Evolutionary conservation across 2,329 filamentous ascomycete genomes (phyloP).

Genomic region (Westerdykella ornata): DNA sequence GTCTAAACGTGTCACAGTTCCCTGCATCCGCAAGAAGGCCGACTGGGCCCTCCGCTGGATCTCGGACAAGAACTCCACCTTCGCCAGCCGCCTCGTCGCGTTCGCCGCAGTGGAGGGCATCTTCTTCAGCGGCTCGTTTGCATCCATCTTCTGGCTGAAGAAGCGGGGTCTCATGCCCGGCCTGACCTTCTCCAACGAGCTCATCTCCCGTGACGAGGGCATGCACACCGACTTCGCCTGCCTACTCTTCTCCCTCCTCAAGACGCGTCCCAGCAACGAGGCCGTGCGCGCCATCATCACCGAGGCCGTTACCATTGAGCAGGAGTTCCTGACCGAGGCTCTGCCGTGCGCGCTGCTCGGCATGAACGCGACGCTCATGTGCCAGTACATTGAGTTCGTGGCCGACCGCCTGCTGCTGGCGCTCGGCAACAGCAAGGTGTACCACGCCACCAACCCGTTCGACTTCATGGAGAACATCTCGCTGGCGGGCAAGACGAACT

Average conservation of each 20-base stretch:
- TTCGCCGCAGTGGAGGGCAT: slow-evolving; percentile 98
- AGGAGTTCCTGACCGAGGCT: slow-evolving; percentile 96
- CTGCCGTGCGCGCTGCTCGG: slow-evolving; percentile 87
- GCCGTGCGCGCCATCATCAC: slow-evolving; percentile 81
- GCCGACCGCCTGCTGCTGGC: slow-evolving; percentile 89
- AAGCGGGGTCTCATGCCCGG: slow-evolving; percentile 99
- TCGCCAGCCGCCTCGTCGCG: slow-evolving; percentile 89
- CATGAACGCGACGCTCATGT: slow-evolving; percentile 97
- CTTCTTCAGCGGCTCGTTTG: slow-evolving; percentile 98
- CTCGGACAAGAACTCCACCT: slow-evolving; percentile 84
- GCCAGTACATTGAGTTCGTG: slow-evolving; percentile 99
- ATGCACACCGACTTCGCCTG: slow-evolving; percentile 99
- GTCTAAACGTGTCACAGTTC: slow-evolving; percentile 54
- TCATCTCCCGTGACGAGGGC: slow-evolving; percentile 98
- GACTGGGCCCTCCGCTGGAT: slow-evolving; percentile 98
- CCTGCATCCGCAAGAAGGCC: slow-evolving; percentile 96
- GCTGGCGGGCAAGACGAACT: slow-evolving; percentile 98
- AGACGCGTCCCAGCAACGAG: slow-evolving; percentile 78
- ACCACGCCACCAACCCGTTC: slow-evolving; percentile 85
- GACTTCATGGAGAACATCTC: slow-evolving; percentile 99
- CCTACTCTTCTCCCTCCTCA: slow-evolving; percentile 93
- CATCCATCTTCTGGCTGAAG: slow-evolving; percentile 99
- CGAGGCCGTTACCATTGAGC: slow-evolving; percentile 88
- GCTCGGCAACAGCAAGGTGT: slow-evolving; percentile 89
- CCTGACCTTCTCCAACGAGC: slow-evolving; percentile 98